Conservation (phyloP, 1,139 yeast genomes). For the Yamadazyma spencermartinsiae region DNA sequence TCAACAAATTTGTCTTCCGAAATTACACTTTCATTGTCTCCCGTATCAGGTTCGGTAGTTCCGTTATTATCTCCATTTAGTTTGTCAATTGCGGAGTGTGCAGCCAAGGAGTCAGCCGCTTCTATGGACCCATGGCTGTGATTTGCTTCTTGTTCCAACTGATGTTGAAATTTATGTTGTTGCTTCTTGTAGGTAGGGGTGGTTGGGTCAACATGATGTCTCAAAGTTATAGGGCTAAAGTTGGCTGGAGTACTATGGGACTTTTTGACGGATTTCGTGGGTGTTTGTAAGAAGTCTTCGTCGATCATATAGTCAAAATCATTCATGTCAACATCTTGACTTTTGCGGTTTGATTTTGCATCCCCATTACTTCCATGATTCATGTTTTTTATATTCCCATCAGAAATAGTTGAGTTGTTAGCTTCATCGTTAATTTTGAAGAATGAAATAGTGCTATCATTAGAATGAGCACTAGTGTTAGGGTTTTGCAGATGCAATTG, state of each 20-base stretch:
- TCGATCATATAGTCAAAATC: constrained; percentile 14
- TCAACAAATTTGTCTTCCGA: constrained; percentile 6
- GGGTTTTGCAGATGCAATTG: neutral
- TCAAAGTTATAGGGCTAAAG: constrained; percentile 28
- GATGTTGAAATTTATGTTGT: constrained; percentile 1
- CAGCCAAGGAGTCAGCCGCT: neutral
- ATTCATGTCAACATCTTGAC: constrained; percentile 5
- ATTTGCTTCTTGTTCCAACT: neutral
- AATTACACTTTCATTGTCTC: neutral
- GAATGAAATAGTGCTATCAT: constrained; percentile 35
- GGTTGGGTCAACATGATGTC: constrained; percentile 12
- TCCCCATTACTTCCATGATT: constrained; percentile 2
- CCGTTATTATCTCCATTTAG: neutral
- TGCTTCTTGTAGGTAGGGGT: constrained; percentile 14
- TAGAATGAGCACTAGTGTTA: constrained; percentile 21
- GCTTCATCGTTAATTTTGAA: constrained; percentile 25
- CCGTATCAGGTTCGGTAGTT: neutral
- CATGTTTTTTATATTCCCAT: neutral
- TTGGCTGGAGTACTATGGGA: constrained; percentile 34
- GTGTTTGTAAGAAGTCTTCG: constrained; percentile 39
- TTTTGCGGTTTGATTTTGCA: constrained; percentile 4
- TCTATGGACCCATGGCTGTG: no score
- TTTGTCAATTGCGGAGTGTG: neutral
- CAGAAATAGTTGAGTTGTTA: neutral
- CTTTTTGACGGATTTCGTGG: constrained; percentile 40